phyloP scores from a whole-genome alignment of 2,329 filamentous ascomycete genomes.

The Colletotrichum sp. region DNA sequence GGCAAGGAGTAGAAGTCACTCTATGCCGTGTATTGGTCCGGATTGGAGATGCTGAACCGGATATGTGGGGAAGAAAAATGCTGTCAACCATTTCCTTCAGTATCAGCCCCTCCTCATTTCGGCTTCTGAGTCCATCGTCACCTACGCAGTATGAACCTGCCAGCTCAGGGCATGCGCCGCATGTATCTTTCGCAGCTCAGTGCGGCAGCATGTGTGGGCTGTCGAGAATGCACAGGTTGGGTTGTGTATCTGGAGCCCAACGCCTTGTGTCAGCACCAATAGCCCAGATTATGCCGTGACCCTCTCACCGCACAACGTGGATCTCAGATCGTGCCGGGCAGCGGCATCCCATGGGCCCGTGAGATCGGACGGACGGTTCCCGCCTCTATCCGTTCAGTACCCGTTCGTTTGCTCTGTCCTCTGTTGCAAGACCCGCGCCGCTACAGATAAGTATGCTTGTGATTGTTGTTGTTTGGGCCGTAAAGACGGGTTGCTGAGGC shows the following conservation, averaged over 20 bases:
- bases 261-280: background rate
- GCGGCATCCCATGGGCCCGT: background rate
- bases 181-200: background rate
- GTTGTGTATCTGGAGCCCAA: background rate
- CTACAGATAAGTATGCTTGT: background rate
- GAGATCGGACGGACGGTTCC: conserved; percentile 2
- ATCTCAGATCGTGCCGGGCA: conserved; percentile 14
- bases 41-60: background rate
- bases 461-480: background rate
- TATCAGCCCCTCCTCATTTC: background rate
- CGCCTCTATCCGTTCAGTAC: background rate
- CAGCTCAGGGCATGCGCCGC: background rate
- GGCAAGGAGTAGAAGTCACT: background rate
- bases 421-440: background rate
- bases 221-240: background rate
- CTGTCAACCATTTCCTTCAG: conserved; percentile 5
- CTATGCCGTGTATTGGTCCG: background rate
- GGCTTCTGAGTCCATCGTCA: background rate
- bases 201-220: background rate
- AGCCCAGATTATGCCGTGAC: background rate
- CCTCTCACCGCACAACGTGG: background rate
- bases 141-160: background rate
- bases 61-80: background rate
- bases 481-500: background rate
- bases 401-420: background rate